These are phyloP conservation scores for Aspergillus panamensis DNA, from an alignment of 495 filamentous ascomycete genomes.

Conservation along the genomic window DNA sequence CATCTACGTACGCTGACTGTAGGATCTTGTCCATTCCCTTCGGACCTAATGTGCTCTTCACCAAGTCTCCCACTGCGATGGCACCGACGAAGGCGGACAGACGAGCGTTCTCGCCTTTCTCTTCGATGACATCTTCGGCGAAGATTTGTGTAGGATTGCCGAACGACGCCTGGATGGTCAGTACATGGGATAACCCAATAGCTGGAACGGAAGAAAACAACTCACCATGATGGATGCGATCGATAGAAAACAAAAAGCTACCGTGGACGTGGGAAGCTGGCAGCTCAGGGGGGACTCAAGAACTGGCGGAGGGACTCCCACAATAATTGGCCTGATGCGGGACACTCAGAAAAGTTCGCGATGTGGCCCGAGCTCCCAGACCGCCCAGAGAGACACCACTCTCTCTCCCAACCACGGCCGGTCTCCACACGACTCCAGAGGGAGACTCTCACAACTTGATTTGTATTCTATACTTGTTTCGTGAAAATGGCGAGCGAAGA, in stretches of 20 bases:
- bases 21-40: slow-evolving; percentile 99
- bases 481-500: slow-evolving; percentile 34
- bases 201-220: not conserved
- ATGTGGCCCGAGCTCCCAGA: slow-evolving; percentile 42
- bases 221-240: slow-evolving; percentile 36
- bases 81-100: slow-evolving; percentile 94
- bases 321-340: slow-evolving; percentile 21
- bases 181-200: slow-evolving; percentile 2
- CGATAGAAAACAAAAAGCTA: slow-evolving; percentile 13
- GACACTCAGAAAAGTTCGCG: slow-evolving; percentile 39
- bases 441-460: not conserved
- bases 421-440: no score
- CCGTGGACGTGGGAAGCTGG: slow-evolving; percentile 17
- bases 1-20: slow-evolving; percentile 77
- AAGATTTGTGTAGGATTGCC: slow-evolving; percentile 96
- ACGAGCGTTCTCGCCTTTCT: slow-evolving; percentile 99
- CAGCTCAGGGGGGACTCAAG: slow-evolving; percentile 25
- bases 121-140: slow-evolving; percentile 92
- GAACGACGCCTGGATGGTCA: slow-evolving; percentile 45
- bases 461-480: not conserved
- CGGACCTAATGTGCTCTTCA: slow-evolving; percentile 94
- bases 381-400: slow-evolving; percentile 27
- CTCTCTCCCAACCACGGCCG: not conserved
- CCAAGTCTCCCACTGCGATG: slow-evolving; percentile 93
- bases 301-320: slow-evolving; percentile 16